Evolutionary conservation across 164 flowering plant species (phyloP), one percentile per base, ranked within the genome.

Genomic region (Annona squamosa): DNA sequence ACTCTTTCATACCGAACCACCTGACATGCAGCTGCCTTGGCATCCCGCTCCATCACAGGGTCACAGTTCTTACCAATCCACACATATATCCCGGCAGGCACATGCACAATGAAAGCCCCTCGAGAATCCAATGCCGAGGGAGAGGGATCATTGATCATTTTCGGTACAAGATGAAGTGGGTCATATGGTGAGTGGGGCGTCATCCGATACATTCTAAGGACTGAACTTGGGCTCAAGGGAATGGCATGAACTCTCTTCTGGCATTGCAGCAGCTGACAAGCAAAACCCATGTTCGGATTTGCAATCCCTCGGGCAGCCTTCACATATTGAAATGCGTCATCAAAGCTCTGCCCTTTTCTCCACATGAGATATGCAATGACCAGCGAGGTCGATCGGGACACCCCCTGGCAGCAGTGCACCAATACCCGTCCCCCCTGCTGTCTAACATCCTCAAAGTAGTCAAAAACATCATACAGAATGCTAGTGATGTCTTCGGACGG

Each of bases 351-450:
- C 9, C 90, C 86, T 56, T 90, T 84, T 69, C 86, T 89, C 97
- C 97, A 92, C 91, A 92, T 92, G 68, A 92, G 87, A 72, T 92
- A 92, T 1, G 95, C 97, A 71, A 92, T 92, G 17, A 88, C 95
- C 84, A 92, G 77, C 1, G 97, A 86, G 0, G 92, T 88, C 0
- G 97, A 92, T 46, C 97, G 74, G 10, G 97, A 92, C 7, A 90
- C 88, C 1, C 97, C 97, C 80, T 92, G 92, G 79, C 89, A 90
- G 73, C 97, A 92, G 67, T 92, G 97, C 37, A 92, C 97, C 9
- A 92, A 73, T 63, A 92, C 97, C 47, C 94, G 80, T 19, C 97
- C 97, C 12, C 84, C 82, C 62, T 90, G 92, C 79, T 84, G 89
- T 48, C 87, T 73, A 48, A 90, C 95, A 79, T 92, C 95, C 72